Base-by-base conservation (phyloP, 2,329 filamentous ascomycete species). In the Balansia obtecta region DNA sequence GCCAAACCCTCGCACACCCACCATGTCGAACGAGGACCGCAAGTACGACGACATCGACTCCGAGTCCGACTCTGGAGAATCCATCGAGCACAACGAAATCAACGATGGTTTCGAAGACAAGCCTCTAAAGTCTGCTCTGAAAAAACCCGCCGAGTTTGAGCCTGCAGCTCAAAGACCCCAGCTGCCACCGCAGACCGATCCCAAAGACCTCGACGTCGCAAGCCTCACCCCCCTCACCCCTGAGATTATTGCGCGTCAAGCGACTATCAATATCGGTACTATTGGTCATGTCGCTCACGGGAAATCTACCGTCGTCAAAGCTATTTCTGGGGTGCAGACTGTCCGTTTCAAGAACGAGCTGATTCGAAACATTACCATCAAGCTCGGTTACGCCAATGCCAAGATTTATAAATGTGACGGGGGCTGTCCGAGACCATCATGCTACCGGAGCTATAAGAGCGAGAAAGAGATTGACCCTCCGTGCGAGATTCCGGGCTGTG, bases 341-440 rank as follows among this genome's bases (percentile, higher is more conserved):
- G 93, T 98, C 65, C 83, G 93, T 60, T 98, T 98, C 79, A 98
- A 98, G 85, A 98, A 97, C 75, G 93, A 98, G 74, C 75, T 96
- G 72, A 94, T 97, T 74, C 81, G 93, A 65, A 98, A 98, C 71
- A 98, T 98, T 65, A 98, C 93, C 63, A 98, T 98, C 77, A 98
- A 98, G 82, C 81, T 98, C 63, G 93, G 93, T 68, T 98, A 98
- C 70, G 93, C 93, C 68, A 98, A 98, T 70, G 93, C 93, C 62
- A 97, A 98, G 74, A 90, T 98, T 70, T 98, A 97, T 83, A 88
- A 96, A 78, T 98, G 93, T 71, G 88, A 96, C 71, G 96, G 88
- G 71, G 68, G 86, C 58, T 98, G 93, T 75, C 93, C 93, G 53
- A 80, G 93, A 62, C 93, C 93, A 56, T 90, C 86, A 60, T 97